These are phyloP conservation scores for Kodamaea kaohsiungensis DNA, from an alignment of 805 yeast genomes.

Conservation along the genomic window DNA sequence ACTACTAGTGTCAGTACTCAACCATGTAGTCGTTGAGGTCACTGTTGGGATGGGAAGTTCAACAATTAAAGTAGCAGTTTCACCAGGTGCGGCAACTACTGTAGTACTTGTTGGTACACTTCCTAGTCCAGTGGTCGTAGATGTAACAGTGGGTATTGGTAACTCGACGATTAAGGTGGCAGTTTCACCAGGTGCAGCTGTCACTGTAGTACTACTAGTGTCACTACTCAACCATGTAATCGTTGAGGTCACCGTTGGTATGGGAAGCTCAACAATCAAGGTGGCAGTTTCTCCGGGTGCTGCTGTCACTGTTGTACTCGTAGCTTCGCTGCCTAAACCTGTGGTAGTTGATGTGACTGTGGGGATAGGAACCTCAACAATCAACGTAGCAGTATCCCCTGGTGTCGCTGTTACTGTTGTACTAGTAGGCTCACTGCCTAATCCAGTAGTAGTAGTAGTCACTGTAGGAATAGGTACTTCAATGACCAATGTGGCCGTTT, in stretches of 20 bases:
- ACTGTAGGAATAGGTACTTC: slow-evolving; percentile 6
- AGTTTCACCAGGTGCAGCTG: slow-evolving; percentile 11
- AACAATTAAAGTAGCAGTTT: too few relatives aligned
- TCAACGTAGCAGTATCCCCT: slow-evolving; percentile 14
- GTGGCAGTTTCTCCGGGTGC: too few relatives aligned
- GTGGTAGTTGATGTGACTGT: slow-evolving; percentile 5
- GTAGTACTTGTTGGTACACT: too few relatives aligned
- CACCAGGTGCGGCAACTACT: too few relatives aligned
- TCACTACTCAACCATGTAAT: slow-evolving; percentile 6
- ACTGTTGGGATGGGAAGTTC: too few relatives aligned
- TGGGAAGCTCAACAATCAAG: slow-evolving; percentile 1
- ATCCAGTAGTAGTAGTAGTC: slow-evolving; percentile 15
- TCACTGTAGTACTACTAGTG: not conserved
- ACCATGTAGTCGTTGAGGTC: too few relatives aligned
- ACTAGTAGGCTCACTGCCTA: slow-evolving; percentile 9
- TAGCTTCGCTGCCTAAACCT: slow-evolving; percentile 11
- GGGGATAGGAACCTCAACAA: slow-evolving; percentile 14
- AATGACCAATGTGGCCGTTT: slow-evolving; percentile 13
- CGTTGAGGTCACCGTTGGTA: slow-evolving; percentile 2
- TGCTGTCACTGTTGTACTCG: too few relatives aligned
- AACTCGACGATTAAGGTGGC: slow-evolving; percentile 13
- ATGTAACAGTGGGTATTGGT: not conserved
- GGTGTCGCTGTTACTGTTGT: not conserved
- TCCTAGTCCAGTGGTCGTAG: not conserved
- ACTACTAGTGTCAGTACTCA: too few relatives aligned